These are phyloP conservation scores for Coprinopsis strossmayeri DNA, from an alignment of 768 basidiomycete genomes.

Conservation along the genomic window DNA sequence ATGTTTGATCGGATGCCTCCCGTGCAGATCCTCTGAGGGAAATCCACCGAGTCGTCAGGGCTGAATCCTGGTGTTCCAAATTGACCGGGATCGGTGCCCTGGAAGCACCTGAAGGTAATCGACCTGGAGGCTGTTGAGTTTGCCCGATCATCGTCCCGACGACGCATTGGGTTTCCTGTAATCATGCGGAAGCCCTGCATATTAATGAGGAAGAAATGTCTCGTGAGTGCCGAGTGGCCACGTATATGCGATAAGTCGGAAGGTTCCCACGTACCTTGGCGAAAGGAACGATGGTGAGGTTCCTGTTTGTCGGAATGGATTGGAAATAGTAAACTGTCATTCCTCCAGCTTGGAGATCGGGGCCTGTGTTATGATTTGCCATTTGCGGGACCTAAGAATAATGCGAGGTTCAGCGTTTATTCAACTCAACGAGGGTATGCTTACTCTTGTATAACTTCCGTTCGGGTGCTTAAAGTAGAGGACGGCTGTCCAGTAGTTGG, in stretches of 20 bases:
- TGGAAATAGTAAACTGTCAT: conserved; percentile 11
- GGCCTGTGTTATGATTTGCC: conserved; percentile 8
- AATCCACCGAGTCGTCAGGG: conserved; percentile 2
- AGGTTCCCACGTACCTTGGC: not conserved
- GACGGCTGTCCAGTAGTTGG: conserved; percentile 14
- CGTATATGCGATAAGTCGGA: too few species aligned
- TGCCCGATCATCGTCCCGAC: not conserved
- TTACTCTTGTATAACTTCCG: conserved; percentile 9
- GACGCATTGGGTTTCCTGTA: conserved; percentile 1
- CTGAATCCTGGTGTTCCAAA: conserved; percentile 6
- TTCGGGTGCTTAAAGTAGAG: conserved; percentile 12
- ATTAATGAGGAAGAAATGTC: too few species aligned
- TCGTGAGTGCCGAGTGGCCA: too few species aligned
- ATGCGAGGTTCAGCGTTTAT: not conserved
- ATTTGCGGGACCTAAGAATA: conserved; percentile 3
- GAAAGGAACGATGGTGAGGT: conserved; percentile 1
- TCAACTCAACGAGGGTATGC: not conserved
- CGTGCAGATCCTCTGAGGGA: not conserved
- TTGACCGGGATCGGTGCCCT: conserved; percentile 4
- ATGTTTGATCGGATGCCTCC: conserved; percentile 5
- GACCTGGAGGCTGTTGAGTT: not conserved
- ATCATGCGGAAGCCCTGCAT: conserved; percentile 4
- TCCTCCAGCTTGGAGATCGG: conserved; percentile 4
- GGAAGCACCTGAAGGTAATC: conserved; percentile 6
- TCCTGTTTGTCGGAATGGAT: not conserved